Percentiles rank a stretch among this genome's conserved stretches.
phyloP scores from a whole-genome alignment of 441 rosid species.

The Daphne laureola region DNA sequence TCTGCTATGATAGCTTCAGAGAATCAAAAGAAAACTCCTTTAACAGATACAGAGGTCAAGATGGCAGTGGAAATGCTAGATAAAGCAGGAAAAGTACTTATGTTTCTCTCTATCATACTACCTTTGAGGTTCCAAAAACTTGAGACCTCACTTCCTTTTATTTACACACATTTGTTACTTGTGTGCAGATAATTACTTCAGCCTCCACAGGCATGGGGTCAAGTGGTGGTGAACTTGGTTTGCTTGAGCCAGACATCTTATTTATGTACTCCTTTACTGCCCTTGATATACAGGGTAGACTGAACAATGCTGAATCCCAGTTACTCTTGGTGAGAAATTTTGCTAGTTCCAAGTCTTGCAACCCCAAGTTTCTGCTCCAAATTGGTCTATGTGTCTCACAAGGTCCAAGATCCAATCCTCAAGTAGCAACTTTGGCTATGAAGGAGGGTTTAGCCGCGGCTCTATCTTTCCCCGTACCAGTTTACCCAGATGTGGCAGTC shows the following conservation, averaged over 20 bases:
- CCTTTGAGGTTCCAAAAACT: slow-evolving; percentile 17
- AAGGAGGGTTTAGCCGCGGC: slow-evolving; percentile 62
- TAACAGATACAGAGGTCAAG: slow-evolving; percentile 54
- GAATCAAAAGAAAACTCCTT: slow-evolving; percentile 41
- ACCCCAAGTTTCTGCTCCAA: slow-evolving; percentile 60
- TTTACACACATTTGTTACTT: slow-evolving; percentile 12
- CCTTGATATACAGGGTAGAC: slow-evolving; percentile 61
- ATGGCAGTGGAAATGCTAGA: slow-evolving; percentile 57
- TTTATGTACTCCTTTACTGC: slow-evolving; percentile 66
- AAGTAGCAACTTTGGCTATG: slow-evolving; percentile 64
- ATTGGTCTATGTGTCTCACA: slow-evolving; percentile 66
- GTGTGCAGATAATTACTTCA: slow-evolving; percentile 41
- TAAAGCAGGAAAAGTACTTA: slow-evolving; percentile 70
- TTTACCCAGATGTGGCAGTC: slow-evolving; percentile 59
- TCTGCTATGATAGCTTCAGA: slow-evolving; percentile 72
- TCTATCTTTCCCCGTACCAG: slow-evolving; percentile 63
- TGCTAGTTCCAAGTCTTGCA: slow-evolving; percentile 66
- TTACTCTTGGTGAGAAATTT: slow-evolving; percentile 49
- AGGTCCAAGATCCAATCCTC: slow-evolving; percentile 52
- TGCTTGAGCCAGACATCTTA: slow-evolving; percentile 46
- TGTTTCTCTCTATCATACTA: slow-evolving; percentile 6
- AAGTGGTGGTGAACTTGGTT: slow-evolving; percentile 20
- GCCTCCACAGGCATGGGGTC: slow-evolving; percentile 25
- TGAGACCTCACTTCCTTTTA: slow-evolving; percentile 12
- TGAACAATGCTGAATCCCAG: slow-evolving; percentile 42